These are phyloP conservation scores for Eucalyptus curtisii DNA, from an alignment of 345 rosid genomes.

Conservation along the genomic window DNA sequence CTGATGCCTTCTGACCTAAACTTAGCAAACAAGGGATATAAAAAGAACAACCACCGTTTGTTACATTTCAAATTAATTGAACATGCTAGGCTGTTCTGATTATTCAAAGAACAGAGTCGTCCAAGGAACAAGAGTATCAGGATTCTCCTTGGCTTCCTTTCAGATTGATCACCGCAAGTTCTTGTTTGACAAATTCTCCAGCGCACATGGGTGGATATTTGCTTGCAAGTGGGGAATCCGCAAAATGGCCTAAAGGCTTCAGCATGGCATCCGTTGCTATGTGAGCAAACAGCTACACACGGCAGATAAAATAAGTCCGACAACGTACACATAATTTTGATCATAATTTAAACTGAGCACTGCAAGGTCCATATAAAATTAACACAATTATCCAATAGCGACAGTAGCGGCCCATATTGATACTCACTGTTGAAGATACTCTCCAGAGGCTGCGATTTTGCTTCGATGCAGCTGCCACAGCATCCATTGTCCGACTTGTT, in stretches of 20 bases:
- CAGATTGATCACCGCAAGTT: conserved; percentile 49
- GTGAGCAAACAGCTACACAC: conserved; percentile 72
- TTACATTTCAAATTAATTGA: not conserved
- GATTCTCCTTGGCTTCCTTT: conserved; percentile 38
- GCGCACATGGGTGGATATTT: conserved; percentile 45
- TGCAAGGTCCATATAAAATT: not conserved
- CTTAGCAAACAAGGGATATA: not conserved
- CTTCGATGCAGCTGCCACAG: conserved; percentile 57
- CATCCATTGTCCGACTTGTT: conserved; percentile 59
- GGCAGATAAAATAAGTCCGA: not conserved
- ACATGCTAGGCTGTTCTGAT: not conserved
- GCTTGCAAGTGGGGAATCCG: conserved; percentile 46
- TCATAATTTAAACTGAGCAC: not conserved
- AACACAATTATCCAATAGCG: not conserved
- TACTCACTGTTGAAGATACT: conserved; percentile 87
- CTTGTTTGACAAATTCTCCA: conserved; percentile 69
- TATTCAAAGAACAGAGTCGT: not conserved
- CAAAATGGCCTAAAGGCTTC: conserved; percentile 73
- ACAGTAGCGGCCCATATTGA: not conserved
- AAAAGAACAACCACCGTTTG: not conserved
- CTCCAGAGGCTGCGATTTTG: conserved; percentile 85
- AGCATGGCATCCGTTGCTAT: conserved; percentile 67
- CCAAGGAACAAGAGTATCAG: not conserved
- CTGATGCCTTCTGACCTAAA: not conserved
- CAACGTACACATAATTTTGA: not conserved